Base-by-base conservation (phyloP, 805 yeast species). In the Candida xiaguanensis region DNA sequence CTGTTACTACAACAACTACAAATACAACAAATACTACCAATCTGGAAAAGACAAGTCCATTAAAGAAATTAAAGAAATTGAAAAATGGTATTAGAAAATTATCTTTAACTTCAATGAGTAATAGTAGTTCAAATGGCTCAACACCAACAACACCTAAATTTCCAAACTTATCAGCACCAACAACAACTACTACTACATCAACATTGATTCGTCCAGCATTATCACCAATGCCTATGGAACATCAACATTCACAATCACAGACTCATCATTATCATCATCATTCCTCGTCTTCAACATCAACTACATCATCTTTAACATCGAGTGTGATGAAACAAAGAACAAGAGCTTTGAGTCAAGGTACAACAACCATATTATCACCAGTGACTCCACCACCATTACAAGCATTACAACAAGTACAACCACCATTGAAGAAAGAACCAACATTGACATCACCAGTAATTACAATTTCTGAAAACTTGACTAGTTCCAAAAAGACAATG, bases 81-180 rank as follows among this genome's bases (percentile, higher is more conserved):
- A 65, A 64, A 37, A 56, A 59, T 13, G 67, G 70, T 4, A 63
- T 68, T 14, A 52, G 72, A 42, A 64, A 64, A 47, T 52, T 66
- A 30, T 59, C 67, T 13, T 48, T 66, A 17, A 40, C 47, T 9
- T n/a, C 27, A 15, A 31, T 16, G 5, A 29, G n/a, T 13, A 26
- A 18, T 22, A 17, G 15, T 8, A n/a, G 17, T 3, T 18, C 30
- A 6, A 22, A 5, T 3, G 19, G 11, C 16, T 34, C 42, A n/a
- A 34, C 42, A 4, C 32, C 42, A 29, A 34, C 38, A 19, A 32
- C 42, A 8, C 39, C 39, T 3, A 24, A 32, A 23, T 39, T 36
- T n/a, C 34, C 39, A 16, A 24, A 4, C 2, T 12, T 25, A 34
- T 23, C 15, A 26, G 3, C 34, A 4, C 9, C 27, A 28, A 18